Conservation (phyloP, 495 filamentous ascomycete species). For the Aspergillus carlsbadensis region DNA sequence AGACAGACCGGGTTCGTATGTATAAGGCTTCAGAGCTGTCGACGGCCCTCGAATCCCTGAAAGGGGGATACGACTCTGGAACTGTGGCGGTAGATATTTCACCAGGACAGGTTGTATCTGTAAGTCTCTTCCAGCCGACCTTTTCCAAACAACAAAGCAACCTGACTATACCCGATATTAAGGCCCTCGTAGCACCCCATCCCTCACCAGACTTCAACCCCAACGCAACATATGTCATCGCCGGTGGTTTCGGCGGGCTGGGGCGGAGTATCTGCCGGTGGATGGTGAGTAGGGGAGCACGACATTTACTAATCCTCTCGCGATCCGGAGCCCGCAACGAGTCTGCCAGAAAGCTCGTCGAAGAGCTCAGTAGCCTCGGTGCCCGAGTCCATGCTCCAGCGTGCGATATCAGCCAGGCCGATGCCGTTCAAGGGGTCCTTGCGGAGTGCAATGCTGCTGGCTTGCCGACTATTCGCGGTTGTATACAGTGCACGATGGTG, state of each 20-base stretch:
- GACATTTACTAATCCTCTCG: conserved; percentile 26
- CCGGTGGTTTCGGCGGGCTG: conserved; percentile 43
- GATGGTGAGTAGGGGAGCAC: conserved; percentile 37
- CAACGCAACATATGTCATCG: conserved; percentile 25
- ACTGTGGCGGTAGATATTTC: too few species aligned
- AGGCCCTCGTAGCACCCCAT: too few species aligned
- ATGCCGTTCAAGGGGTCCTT: not conserved
- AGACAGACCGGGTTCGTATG: too few species aligned
- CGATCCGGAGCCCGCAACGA: not conserved
- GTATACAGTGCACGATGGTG: not conserved
- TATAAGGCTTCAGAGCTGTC: too few species aligned
- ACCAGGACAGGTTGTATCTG: too few species aligned
- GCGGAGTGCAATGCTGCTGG: not conserved
- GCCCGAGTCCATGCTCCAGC: not conserved
- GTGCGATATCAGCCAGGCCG: not conserved
- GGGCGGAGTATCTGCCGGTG: conserved; percentile 38
- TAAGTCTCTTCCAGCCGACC: too few species aligned
- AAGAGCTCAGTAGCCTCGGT: not conserved
- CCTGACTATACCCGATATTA: too few species aligned
- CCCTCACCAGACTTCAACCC: too few species aligned
- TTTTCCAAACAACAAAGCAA: too few species aligned
- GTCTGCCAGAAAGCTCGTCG: not conserved
- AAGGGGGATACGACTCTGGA: too few species aligned
- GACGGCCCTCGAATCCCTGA: too few species aligned
- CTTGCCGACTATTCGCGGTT: not conserved